phyloP scores from a whole-genome alignment of 73 alveolate genomes.

The Uronychia setigera region DNA sequence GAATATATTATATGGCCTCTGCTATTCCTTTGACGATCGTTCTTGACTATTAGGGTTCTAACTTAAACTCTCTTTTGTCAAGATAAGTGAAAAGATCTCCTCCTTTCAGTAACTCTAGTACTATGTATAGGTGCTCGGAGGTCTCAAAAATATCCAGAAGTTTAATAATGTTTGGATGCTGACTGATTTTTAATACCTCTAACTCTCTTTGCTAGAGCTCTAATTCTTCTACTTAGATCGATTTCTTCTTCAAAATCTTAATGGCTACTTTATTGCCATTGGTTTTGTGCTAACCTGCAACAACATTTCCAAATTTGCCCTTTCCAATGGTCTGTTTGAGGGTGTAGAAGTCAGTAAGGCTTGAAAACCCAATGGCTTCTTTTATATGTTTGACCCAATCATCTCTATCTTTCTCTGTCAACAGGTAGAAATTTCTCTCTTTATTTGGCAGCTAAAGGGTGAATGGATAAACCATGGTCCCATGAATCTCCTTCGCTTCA shows the following conservation, averaged over 20 bases:
- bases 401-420: constrained; percentile 47
- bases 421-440: constrained; percentile 49
- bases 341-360: constrained; percentile 31
- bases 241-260: constrained; percentile 41
- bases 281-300: not conserved
- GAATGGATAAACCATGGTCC: constrained; percentile 40
- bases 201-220: constrained; percentile 64
- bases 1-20: not conserved
- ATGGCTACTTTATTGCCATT: constrained; percentile 29
- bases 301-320: constrained; percentile 13
- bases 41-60: constrained; percentile 65
- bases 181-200: constrained; percentile 81
- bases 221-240: constrained; percentile 6
- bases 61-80: constrained; percentile 52
- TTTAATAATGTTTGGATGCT: constrained; percentile 80
- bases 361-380: constrained; percentile 80
- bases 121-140: constrained; percentile 64
- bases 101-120: constrained; percentile 75
- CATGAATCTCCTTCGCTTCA: constrained; percentile 34
- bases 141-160: constrained; percentile 80
- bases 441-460: constrained; percentile 51
- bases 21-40: too few relatives aligned
- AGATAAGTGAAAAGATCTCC: constrained; percentile 84
- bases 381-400: constrained; percentile 71
- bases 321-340: not conserved